phyloP scores from a whole-genome alignment of 169 alveolate genomes.

The Plasmodium adleri region DNA sequence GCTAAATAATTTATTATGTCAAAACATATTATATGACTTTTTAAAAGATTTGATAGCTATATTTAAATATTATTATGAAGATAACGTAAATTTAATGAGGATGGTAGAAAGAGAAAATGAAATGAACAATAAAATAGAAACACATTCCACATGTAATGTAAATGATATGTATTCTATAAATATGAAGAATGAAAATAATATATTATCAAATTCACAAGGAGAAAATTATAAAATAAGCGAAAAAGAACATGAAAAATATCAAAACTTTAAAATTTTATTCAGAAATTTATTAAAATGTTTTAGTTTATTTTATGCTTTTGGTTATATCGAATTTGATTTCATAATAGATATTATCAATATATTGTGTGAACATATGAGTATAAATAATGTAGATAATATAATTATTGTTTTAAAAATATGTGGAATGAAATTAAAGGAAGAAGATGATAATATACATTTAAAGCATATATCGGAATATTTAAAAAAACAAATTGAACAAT shows the following conservation, averaged over 20 bases:
- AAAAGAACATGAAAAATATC: constrained; percentile 57
- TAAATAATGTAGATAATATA: constrained; percentile 70
- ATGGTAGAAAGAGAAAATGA: constrained; percentile 50
- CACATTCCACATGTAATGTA: background rate
- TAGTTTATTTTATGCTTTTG: constrained; percentile 54
- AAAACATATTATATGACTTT: constrained; percentile 43
- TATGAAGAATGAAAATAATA: background rate
- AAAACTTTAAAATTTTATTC: constrained; percentile 46
- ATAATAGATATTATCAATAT: constrained; percentile 65
- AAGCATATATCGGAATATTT: constrained; percentile 44
- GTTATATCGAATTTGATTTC: constrained; percentile 64
- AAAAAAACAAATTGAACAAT: constrained; percentile 58
- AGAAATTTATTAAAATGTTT: constrained; percentile 59
- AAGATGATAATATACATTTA: constrained; percentile 55
- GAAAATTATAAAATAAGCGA: background rate
- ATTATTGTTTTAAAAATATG: constrained; percentile 69
- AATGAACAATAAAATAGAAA: constrained; percentile 2
- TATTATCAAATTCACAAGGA: background rate
- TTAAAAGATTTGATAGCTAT: constrained; percentile 21
- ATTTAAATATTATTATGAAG: constrained; percentile 29
- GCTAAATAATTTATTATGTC: constrained; percentile 45
- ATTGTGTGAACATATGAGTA: constrained; percentile 69
- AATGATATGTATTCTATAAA: background rate
- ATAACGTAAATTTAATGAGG: constrained; percentile 36
- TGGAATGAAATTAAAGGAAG: constrained; percentile 52